Evolutionary conservation across 2,329 filamentous ascomycete genomes (phyloP), one percentile per base, ranked within the genome.

Genomic region (Penicillium sp.): DNA sequence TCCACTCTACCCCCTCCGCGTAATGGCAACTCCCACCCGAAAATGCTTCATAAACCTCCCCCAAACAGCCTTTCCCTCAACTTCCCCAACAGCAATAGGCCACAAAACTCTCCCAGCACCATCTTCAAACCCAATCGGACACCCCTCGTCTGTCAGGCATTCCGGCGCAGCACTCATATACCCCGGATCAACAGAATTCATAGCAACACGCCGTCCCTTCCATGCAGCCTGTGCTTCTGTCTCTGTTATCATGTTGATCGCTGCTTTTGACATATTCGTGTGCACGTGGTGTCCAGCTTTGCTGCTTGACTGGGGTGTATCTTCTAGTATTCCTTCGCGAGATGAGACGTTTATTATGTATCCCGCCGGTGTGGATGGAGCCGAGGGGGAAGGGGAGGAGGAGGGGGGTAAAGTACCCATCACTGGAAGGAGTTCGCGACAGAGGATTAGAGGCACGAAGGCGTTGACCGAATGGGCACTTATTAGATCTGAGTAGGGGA

Each of bases 241-340:
- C 58, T 77, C 72, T 0, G 75, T 77, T 44, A 77, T 73, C 74
- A 77, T 77, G 61, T 76, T 76, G 15, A 78, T 68, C 1, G 71
- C 73, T 7, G 75, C 75, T 49, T 78, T 77, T 21, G 72, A 73
- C 71, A 76, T 76, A 59, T 77, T 75, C 10, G 73, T 77, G 58
- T 77, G 73, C 9, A 75, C 73, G 45, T 77, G 73, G 38, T 66
- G 62, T 7, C 74, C 73, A 1, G 53, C 59, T 58, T 75, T 76
- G 51, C 64, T 61, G 1, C 48, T 41, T 2, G 62, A 64, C 2
- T 31, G 23, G 8, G 49, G n/a, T 13, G 35, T 38, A 25, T 52
- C 35, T 57, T 76, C 73, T 31, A 74, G 69, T 19, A 75, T 64
- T 1, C 73, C 73, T 60, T 76, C 74, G 25, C 74, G 69, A 5